These are phyloP conservation scores for Astragalus glycyphyllos DNA, from an alignment of 306 rosid genomes.

Conservation along the genomic window DNA sequence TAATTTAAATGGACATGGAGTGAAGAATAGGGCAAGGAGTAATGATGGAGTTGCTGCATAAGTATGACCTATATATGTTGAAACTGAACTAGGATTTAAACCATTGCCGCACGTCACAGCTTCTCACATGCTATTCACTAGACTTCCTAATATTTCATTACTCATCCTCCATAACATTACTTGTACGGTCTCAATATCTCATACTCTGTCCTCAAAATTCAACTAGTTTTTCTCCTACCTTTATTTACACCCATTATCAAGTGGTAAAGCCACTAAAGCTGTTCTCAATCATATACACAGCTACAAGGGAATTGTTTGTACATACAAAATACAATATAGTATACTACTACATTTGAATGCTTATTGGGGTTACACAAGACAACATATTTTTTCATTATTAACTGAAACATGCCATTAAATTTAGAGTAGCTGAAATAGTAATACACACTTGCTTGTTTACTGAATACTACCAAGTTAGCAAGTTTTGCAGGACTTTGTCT, in stretches of 20 bases:
- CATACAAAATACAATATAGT: background rate
- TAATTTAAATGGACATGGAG: slow-evolving; percentile 41
- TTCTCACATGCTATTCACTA: slow-evolving; percentile 52
- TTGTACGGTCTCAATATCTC: slow-evolving; percentile 19
- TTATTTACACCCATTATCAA: slow-evolving; percentile 21
- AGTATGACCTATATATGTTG: slow-evolving; percentile 47
- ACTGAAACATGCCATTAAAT: background rate
- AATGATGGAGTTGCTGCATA: slow-evolving; percentile 50
- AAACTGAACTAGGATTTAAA: slow-evolving; percentile 52
- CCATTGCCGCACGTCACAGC: slow-evolving; percentile 49
- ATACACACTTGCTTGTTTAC: background rate
- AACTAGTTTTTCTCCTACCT: slow-evolving; percentile 30
- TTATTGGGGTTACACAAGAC: background rate
- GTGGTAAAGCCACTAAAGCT: background rate
- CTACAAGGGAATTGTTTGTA: background rate
- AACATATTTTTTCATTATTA: background rate
- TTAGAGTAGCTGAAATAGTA: slow-evolving; percentile 25
- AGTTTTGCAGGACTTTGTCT: slow-evolving; percentile 3
- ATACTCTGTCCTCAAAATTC: slow-evolving; percentile 20
- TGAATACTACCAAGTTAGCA: background rate
- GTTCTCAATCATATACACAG: too few relatives aligned
- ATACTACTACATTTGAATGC: background rate
- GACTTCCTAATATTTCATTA: slow-evolving; percentile 43
- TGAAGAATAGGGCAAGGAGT: slow-evolving; percentile 46
- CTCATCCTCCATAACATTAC: slow-evolving; percentile 30